Evolutionary conservation across 768 basidiomycete genomes (phyloP).

Genomic region (Galerina sulciceps): DNA sequence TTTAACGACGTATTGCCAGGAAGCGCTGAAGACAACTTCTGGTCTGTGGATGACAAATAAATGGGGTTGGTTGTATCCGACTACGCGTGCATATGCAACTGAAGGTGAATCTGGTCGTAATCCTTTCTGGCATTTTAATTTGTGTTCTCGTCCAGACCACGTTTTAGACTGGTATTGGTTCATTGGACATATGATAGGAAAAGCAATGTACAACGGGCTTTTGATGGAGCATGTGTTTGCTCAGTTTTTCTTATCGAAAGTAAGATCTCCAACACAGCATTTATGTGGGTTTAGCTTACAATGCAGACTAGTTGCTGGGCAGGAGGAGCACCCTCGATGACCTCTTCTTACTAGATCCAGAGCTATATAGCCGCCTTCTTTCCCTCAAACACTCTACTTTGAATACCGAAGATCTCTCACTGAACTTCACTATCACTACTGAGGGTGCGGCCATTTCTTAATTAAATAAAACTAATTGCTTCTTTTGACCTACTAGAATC

Average conservation of each 20-base stretch:
- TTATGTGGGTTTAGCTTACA: too few relatives aligned
- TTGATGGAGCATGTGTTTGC: constrained; percentile 95
- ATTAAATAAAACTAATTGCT: too few relatives aligned
- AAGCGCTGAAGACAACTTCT: too few relatives aligned
- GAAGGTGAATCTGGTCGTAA: too few relatives aligned
- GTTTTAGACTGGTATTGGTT: constrained; percentile 92
- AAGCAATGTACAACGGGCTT: constrained; percentile 96
- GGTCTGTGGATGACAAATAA: too few relatives aligned
- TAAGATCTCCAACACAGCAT: constrained; percentile 26
- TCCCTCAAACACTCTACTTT: constrained; percentile 92
- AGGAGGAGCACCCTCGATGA: constrained; percentile 93
- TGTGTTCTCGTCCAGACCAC: constrained; percentile 46
- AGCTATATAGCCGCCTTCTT: constrained; percentile 89
- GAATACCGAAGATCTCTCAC: constrained; percentile 83
- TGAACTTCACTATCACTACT: constrained; percentile 87
- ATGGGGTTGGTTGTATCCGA: too few relatives aligned
- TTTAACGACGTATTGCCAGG: too few relatives aligned
- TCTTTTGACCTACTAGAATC: constrained; percentile 17
- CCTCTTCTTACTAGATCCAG: constrained; percentile 87
- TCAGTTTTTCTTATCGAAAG: constrained; percentile 91
- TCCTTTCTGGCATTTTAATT: neutral
- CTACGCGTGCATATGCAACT: too few relatives aligned
- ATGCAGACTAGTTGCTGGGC: constrained; percentile 84
- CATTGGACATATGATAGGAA: constrained; percentile 92
- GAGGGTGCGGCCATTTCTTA: constrained; percentile 64